Evolutionary conservation across 2,329 filamentous ascomycete species (phyloP), one percentile per base, ranked within the genome.

Genomic region (Dactylellina haptotyla): DNA sequence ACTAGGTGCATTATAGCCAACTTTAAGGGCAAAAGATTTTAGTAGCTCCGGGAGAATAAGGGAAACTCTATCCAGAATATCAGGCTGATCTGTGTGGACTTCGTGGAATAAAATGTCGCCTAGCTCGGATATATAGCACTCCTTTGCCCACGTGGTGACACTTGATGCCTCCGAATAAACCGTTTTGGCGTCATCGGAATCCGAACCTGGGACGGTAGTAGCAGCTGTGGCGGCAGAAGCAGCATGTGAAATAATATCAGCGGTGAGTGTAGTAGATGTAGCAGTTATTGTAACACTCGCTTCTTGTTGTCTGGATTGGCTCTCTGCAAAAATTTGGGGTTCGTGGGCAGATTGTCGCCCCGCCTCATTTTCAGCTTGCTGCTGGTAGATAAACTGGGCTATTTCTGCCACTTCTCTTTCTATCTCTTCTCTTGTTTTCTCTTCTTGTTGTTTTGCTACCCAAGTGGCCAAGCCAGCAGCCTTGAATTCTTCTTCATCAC

Each of bases 141-240:
- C 10, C n/a, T n/a, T n/a, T n/a, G n/a, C n/a, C n/a, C n/a, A 57
- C 5, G 37, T 4, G 12, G 48, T 1, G 14, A 65, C 39, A n/a
- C 50, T 65, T 28, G 61, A 57, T 48, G 34, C 48, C 3, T 65
- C 39, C 3, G 61, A 65, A 23, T 62, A 62, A 37, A 65, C 50
- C 5, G 61, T 65, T 46, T 46, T 46, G 23, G 41, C 41, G 41
- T 46, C 41, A 46, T 20, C 41, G 16, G 18, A 23, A 4, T 46
- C 41, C n/a, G 41, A 4, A 6, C 2, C 5, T 18, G 41, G 3
- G 41, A 18, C n/a, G 3, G 41, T 18, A 46, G 41, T 14, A 34
- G 32, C 14, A 34, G 5, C 32, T 5, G 32, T 34, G 14, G 32
- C 32, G 32, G 32, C 14, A 34, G 32, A 5, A 14, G 32, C 14